These are phyloP conservation scores for Neofusicoccum ribis DNA, from an alignment of 2,329 filamentous ascomycete genomes.

Conservation along the genomic window DNA sequence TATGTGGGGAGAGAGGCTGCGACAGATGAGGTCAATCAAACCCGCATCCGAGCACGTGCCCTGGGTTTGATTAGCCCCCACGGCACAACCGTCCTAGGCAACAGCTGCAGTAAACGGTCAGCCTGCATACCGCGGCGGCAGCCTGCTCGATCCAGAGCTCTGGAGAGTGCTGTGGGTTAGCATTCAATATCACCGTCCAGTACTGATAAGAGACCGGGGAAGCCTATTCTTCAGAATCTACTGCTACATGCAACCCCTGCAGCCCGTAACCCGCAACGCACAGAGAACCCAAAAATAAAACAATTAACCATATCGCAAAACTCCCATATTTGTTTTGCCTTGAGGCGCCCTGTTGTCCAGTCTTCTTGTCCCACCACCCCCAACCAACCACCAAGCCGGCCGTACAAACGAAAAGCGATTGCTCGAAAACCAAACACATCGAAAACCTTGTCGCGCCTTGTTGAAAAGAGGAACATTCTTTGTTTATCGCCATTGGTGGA, in stretches of 20 bases:
- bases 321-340: slow-evolving; percentile 1
- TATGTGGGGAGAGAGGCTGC: too few relatives aligned
- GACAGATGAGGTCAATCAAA: too few relatives aligned
- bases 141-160: too few relatives aligned
- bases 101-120: too few relatives aligned
- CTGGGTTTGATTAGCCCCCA: too few relatives aligned
- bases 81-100: too few relatives aligned
- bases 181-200: too few relatives aligned
- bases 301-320: not conserved
- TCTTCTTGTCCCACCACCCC: not conserved
- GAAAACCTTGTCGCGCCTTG: not conserved
- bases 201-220: too few relatives aligned
- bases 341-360: slow-evolving; percentile 13
- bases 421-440: not conserved
- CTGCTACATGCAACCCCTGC: not conserved
- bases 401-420: not conserved
- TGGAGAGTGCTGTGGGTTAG: too few relatives aligned
- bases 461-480: slow-evolving; percentile 1
- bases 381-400: not conserved
- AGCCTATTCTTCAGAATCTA: slow-evolving; percentile 2
- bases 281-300: not conserved
- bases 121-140: too few relatives aligned
- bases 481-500: slow-evolving; percentile 8
- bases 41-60: too few relatives aligned
- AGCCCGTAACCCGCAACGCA: not conserved